Evolutionary conservation across 2,329 filamentous ascomycete species (phyloP).

Genomic region (Paraphaeosphaeria sporulosa): DNA sequence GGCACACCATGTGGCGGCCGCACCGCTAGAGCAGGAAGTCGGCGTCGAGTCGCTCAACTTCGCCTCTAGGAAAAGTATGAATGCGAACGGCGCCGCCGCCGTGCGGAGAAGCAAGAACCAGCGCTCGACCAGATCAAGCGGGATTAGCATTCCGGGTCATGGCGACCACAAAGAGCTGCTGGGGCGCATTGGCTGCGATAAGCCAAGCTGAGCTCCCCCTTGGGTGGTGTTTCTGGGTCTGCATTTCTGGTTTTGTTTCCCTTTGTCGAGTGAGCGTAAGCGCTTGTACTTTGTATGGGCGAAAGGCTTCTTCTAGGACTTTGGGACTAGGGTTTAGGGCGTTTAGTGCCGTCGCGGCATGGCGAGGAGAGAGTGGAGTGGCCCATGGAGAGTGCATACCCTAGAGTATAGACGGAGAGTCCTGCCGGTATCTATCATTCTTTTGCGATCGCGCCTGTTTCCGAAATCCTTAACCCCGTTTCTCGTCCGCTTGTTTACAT

Average conservation of each 20-base stretch:
- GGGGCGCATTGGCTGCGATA: conserved; percentile 83
- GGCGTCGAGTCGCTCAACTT: conserved; percentile 75
- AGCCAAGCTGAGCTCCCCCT: conserved; percentile 57
- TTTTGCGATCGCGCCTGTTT: background rate
- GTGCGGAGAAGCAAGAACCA: conserved; percentile 51
- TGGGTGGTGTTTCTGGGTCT: background rate
- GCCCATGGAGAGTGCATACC: conserved; percentile 20
- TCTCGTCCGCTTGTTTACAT: background rate
- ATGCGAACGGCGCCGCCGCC: conserved; percentile 12
- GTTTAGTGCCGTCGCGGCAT: background rate
- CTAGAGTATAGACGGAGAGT: conserved; percentile 28
- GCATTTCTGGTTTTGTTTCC: conserved; percentile 8
- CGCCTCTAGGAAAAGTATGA: conserved; percentile 53
- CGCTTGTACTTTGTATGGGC: conserved; percentile 2
- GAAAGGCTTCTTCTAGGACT: background rate
- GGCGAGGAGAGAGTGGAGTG: background rate
- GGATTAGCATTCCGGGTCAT: conserved; percentile 71
- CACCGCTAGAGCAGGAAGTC: conserved; percentile 74
- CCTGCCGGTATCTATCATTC: conserved; percentile 4
- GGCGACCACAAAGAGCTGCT: conserved; percentile 82
- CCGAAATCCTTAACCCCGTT: too few relatives aligned
- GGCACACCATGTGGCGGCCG: conserved; percentile 26
- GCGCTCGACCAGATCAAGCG: conserved; percentile 57
- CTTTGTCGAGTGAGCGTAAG: conserved; percentile 6
- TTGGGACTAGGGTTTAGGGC: background rate